phyloP scores from a whole-genome alignment of 2,329 filamentous ascomycete genomes.

The Fusarium annulatum region DNA sequence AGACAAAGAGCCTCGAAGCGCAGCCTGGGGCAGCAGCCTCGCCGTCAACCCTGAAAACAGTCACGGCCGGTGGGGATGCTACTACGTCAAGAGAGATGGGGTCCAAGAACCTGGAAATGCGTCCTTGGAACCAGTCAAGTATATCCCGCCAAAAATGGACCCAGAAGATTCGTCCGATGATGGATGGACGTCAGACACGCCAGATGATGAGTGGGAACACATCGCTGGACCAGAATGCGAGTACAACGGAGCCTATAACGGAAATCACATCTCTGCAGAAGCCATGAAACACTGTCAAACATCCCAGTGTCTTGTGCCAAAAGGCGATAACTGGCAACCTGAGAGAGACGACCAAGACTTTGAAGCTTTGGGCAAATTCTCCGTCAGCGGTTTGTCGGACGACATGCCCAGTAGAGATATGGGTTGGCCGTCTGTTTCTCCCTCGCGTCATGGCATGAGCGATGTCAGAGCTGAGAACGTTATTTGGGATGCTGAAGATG shows the following conservation, averaged over 20 bases:
- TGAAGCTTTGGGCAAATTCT: constrained; percentile 22
- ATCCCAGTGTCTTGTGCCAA: constrained; percentile 42
- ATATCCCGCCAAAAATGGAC: fast-evolving
- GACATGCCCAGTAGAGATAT: constrained; percentile 22
- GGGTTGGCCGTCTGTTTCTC: neutral
- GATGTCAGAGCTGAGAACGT: neutral
- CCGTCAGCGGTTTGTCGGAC: constrained; percentile 36
- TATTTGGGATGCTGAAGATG: neutral
- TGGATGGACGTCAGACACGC: neutral
- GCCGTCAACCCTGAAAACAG: neutral
- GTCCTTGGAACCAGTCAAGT: neutral
- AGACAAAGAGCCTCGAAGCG: constrained; percentile 30
- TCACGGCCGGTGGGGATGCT: neutral
- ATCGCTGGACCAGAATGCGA: constrained; percentile 38
- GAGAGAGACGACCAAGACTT: constrained; percentile 36
- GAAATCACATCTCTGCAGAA: constrained; percentile 37
- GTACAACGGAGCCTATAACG: constrained; percentile 28
- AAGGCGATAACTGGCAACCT: constrained; percentile 13
- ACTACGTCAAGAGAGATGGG: neutral
- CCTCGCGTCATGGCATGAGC: constrained; percentile 11
- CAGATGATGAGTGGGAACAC: constrained; percentile 34
- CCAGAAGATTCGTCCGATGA: neutral
- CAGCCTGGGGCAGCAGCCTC: constrained; percentile 16
- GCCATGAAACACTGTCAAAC: constrained; percentile 45
- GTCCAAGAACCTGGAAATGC: neutral